phyloP scores from a whole-genome alignment of 371 early-diverging fungal species.

The Entomophthora muscae region DNA sequence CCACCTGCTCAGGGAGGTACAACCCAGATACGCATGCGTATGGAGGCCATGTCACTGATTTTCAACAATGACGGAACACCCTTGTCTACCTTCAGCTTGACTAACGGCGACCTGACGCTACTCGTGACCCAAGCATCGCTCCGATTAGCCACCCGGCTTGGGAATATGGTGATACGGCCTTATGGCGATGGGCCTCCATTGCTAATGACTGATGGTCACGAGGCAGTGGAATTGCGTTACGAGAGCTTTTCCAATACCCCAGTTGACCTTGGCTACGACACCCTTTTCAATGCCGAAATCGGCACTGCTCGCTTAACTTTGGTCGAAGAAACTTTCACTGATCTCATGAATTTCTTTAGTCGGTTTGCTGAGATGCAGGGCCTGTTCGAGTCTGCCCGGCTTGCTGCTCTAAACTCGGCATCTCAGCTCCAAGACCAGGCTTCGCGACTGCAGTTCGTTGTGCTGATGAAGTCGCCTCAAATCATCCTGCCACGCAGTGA shows the following conservation, averaged over 20 bases:
- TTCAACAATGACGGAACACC: constrained; percentile 68
- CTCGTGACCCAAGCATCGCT: constrained; percentile 36
- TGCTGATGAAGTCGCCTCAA: constrained; percentile 72
- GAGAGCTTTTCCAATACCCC: constrained; percentile 42
- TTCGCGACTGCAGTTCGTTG: constrained; percentile 65
- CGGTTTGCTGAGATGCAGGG: constrained; percentile 77
- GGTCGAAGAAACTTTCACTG: constrained; percentile 34
- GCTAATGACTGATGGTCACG: constrained; percentile 72
- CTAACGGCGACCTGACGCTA: constrained; percentile 47
- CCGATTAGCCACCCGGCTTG: constrained; percentile 63
- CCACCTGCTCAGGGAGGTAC: constrained; percentile 4
- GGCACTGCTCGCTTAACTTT: constrained; percentile 67
- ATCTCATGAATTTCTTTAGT: constrained; percentile 38
- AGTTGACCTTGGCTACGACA: constrained; percentile 72
- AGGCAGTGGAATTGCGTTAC: constrained; percentile 71
- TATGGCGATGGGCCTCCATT: constrained; percentile 14
- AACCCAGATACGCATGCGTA: constrained; percentile 6
- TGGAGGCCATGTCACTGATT: constrained; percentile 57
- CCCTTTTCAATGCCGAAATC: constrained; percentile 49
- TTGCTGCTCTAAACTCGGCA: constrained; percentile 63
- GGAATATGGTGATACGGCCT: constrained; percentile 50
- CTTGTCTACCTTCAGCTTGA: constrained; percentile 58
- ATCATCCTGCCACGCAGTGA: constrained; percentile 63
- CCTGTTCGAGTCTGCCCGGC: constrained; percentile 69
- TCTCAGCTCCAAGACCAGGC: constrained; percentile 53